Evolutionary conservation across 2,329 filamentous ascomycete species (phyloP), one percentile per base, ranked within the genome.

Genomic region (Eutypella sp.): DNA sequence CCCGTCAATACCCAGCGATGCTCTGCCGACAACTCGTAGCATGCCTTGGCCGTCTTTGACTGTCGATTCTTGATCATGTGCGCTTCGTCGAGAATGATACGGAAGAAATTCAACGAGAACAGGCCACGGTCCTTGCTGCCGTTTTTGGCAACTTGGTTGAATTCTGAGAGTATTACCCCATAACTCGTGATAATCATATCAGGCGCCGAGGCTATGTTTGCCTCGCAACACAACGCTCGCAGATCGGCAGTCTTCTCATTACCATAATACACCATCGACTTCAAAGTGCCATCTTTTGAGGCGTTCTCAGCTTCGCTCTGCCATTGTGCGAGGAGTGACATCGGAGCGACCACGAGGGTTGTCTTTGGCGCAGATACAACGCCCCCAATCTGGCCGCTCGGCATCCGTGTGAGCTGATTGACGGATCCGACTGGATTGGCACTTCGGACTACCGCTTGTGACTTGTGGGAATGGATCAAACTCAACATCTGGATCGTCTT

Each of bases 401-500:
- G 77, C 11, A 89, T 65, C 43, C 82, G 76, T 6, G 82, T 76
- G 5, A 93, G 72, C 38, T 75, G 71, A 51, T 81, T 82, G 19
- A 86, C 72, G 4, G 74, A 78, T 4, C 60, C 59, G 2, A 64
- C 51, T 24, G 65, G 50, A 5, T 58, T 54, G n/a, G 69, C 67
- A 18, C 68, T 62, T 20, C 64, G 59, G 13, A 65, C 58, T 4
- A 73, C 70, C 13, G 72, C 61, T 19, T 84, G 74, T 3, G 82
- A 84, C 50, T 79, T 82, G 62, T 97, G 88, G 0, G 88, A 81
- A 63, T 99, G 93, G 5, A 99, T 79, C 41, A 99, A 72, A 67
- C 89, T 93, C 50, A 99, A 80, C 90, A 99, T 97, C 62, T 99
- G 92, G 44, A 99, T 97, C 0, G 93, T 99, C 71, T 99, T 99